Conservation (phyloP, 2,329 filamentous ascomycete genomes). For the Juglanconis juglandina region DNA sequence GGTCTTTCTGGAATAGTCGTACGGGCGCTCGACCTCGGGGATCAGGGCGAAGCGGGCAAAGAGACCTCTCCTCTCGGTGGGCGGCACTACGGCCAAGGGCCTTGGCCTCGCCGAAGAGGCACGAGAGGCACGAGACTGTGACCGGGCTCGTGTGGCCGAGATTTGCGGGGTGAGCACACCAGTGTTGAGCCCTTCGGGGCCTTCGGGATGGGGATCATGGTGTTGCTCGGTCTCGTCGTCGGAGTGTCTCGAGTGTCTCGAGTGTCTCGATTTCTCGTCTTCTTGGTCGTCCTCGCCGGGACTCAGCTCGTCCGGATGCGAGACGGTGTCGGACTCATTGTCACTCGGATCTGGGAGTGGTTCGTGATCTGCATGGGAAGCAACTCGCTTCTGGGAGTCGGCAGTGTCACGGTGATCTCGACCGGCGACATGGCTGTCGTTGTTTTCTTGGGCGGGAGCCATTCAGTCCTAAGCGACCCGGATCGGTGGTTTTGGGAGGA, state of each 20-base stretch:
- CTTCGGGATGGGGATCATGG: conserved; percentile 12
- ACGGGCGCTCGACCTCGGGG: conserved; percentile 74
- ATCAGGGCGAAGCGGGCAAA: conserved; percentile 68
- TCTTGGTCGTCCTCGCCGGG: conserved; percentile 2
- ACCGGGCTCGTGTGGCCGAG: background rate
- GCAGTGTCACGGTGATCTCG: background rate
- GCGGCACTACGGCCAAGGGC: conserved; percentile 39
- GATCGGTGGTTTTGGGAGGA: background rate
- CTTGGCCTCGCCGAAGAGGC: conserved; percentile 38
- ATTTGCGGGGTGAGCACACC: conserved; percentile 7
- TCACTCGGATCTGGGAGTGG: background rate
- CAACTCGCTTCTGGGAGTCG: background rate
- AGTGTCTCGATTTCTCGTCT: background rate
- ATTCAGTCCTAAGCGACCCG: background rate
- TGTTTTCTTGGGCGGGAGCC: conserved; percentile 8
- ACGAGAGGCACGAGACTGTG: conserved; percentile 34
- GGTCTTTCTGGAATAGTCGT: conserved; percentile 66
- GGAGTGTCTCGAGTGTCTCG: background rate
- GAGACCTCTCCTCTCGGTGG: conserved; percentile 62
- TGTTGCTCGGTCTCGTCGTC: conserved; percentile 17
- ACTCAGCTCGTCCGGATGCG: conserved; percentile 1
- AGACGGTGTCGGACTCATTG: conserved; percentile 1
- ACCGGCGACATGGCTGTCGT: conserved; percentile 1
- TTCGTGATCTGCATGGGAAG: background rate
- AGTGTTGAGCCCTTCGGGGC: conserved; percentile 13